These are phyloP conservation scores for Phytophthora tentaculata DNA, from an alignment of 352 stramenopile genomes.

Conservation along the genomic window DNA sequence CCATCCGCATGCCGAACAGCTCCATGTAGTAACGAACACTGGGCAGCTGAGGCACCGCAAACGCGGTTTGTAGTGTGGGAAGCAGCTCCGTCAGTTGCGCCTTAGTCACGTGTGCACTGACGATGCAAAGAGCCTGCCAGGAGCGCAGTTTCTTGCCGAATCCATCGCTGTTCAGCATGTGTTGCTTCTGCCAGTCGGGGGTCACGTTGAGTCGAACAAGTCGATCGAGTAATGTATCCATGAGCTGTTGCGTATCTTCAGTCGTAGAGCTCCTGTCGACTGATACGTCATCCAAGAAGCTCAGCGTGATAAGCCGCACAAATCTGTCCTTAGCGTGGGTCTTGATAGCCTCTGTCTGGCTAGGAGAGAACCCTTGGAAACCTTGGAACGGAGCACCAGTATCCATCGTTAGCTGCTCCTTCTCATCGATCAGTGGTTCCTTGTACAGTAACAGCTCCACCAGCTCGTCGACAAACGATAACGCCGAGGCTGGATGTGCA, in stretches of 20 bases:
- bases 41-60: constrained; percentile 66
- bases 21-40: constrained; percentile 86
- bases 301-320: constrained; percentile 73
- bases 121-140: constrained; percentile 82
- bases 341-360: constrained; percentile 32
- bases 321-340: constrained; percentile 61
- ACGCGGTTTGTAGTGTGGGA: constrained; percentile 52
- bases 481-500: constrained; percentile 48
- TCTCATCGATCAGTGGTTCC: constrained; percentile 75
- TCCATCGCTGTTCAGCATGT: constrained; percentile 87
- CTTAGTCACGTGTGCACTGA: constrained; percentile 56
- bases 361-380: constrained; percentile 27
- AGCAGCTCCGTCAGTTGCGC: constrained; percentile 32
- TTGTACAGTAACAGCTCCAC: constrained; percentile 78
- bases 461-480: constrained; percentile 70
- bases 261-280: constrained; percentile 29
- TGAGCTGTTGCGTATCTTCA: constrained; percentile 33
- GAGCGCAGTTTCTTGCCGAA: constrained; percentile 80
- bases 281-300: constrained; percentile 64
- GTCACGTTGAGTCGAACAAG: constrained; percentile 63
- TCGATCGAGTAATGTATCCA: constrained; percentile 43
- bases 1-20: constrained; percentile 77
- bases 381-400: constrained; percentile 26
- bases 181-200: constrained; percentile 74
- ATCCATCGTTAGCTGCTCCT: constrained; percentile 49